Evolutionary conservation across 768 basidiomycete genomes (phyloP).

Genomic region (Auriscalpium microsporum): DNA sequence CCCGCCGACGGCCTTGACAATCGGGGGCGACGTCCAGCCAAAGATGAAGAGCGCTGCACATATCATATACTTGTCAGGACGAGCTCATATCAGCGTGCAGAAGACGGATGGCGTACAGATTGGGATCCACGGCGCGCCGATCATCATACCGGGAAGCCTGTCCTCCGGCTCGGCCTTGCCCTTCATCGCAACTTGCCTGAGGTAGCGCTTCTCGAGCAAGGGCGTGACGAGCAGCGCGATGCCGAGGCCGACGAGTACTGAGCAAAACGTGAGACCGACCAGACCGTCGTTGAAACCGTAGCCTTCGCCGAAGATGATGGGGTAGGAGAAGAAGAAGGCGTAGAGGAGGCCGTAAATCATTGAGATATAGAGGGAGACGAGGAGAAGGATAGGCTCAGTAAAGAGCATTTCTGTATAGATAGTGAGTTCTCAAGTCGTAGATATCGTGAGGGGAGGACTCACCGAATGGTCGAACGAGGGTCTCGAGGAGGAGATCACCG

Average conservation of each 20-base stretch:
- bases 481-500: constrained; percentile 29
- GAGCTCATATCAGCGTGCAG: not conserved
- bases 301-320: constrained; percentile 30
- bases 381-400: constrained; percentile 37
- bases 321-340: constrained; percentile 27
- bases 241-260: constrained; percentile 30
- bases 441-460: not conserved
- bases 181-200: constrained; percentile 25
- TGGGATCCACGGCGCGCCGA: constrained; percentile 29
- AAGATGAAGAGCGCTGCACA: constrained; percentile 32
- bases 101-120: constrained; percentile 10
- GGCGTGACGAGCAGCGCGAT: constrained; percentile 28
- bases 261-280: constrained; percentile 32
- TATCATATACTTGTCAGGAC: not conserved
- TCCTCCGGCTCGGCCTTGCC: constrained; percentile 36
- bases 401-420: constrained; percentile 27
- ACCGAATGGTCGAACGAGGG: constrained; percentile 34
- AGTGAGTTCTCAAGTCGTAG: not conserved
- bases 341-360: constrained; percentile 35
- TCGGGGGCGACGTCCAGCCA: constrained; percentile 33
- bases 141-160: constrained; percentile 30
- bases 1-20: constrained; percentile 26
- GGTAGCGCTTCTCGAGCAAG: constrained; percentile 26
- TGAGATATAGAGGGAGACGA: constrained; percentile 37
- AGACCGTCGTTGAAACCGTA: constrained; percentile 30